These are phyloP conservation scores for Angomonas ambiguus DNA, from an alignment of 208 protist genomes.

Conservation along the genomic window DNA sequence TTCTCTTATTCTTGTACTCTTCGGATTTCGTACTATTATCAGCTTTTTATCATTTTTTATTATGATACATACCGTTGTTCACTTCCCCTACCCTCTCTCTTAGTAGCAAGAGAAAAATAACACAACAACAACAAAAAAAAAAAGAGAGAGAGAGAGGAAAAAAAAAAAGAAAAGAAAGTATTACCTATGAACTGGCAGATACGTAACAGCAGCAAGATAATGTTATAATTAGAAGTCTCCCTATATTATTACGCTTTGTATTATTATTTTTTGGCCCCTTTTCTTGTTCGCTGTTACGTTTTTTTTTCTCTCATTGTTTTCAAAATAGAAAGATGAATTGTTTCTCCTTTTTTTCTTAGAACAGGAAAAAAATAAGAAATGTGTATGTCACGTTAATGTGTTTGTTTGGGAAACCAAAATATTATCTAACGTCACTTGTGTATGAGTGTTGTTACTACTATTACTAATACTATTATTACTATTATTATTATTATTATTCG, in stretches of 20 bases:
- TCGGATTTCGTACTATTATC: no score
- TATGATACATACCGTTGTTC: no score
- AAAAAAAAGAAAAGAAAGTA: conserved; percentile 11
- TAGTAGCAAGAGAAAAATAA: background rate
- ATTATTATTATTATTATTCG: no score
- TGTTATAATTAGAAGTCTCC: no score
- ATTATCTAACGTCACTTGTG: no score
- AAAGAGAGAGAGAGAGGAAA: conserved; percentile 12
- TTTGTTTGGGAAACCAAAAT: no score
- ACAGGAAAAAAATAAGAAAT: no score
- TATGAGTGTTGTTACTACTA: background rate
- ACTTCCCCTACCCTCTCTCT: no score
- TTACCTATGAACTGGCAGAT: background rate
- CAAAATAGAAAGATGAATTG: no score
- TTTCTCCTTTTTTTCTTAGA: no score
- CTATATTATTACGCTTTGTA: conserved; percentile 10
- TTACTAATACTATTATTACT: background rate
- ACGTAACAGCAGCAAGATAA: background rate
- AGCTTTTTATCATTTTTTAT: no score
- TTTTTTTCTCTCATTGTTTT: conserved; percentile 14
- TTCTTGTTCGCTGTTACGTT: background rate
- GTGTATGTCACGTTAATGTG: no score
- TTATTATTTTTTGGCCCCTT: background rate
- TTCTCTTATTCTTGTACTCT: conserved; percentile 13
- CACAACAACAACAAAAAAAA: conserved; percentile 7